phyloP scores from a whole-genome alignment of 345 rosid species.

The Turritis glabra region DNA sequence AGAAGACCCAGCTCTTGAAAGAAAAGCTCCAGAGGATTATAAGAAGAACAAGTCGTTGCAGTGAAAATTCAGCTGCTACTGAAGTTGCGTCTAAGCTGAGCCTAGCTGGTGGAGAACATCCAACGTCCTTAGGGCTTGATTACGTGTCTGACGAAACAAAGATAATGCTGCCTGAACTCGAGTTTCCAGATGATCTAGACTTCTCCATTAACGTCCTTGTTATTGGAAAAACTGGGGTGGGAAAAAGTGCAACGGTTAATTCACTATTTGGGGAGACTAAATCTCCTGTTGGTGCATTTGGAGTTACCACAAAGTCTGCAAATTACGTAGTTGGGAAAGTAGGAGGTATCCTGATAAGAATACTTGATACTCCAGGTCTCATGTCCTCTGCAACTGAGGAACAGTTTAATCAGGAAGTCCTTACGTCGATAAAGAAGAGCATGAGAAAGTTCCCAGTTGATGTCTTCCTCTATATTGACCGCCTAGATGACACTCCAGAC shows the following conservation, averaged over 20 bases:
- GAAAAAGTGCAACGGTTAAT: conserved; percentile 81
- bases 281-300: conserved; percentile 53
- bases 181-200: conserved; percentile 42
- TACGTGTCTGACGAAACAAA: conserved; percentile 41
- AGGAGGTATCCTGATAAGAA: conserved; percentile 49
- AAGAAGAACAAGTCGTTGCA: conserved; percentile 44
- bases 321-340: conserved; percentile 55
- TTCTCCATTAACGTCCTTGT: conserved; percentile 65
- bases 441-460: conserved; percentile 61
- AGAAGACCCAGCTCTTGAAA: conserved; percentile 50
- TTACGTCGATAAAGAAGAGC: conserved; percentile 58
- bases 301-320: conserved; percentile 48
- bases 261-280: conserved; percentile 66
- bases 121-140: conserved; percentile 34
- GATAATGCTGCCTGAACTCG: conserved; percentile 48
- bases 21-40: conserved; percentile 63
- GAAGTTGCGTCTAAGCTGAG: conserved; percentile 45
- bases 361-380: conserved; percentile 82
- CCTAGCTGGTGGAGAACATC: conserved; percentile 33
- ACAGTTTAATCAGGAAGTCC: conserved; percentile 51
- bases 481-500: conserved; percentile 58
- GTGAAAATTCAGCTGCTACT: conserved; percentile 49
- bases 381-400: conserved; percentile 50
- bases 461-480: conserved; percentile 69
- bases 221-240: conserved; percentile 82